These are phyloP conservation scores for Cladosporium cucumerinum DNA, from an alignment of 2,329 filamentous ascomycete genomes.

Conservation along the genomic window DNA sequence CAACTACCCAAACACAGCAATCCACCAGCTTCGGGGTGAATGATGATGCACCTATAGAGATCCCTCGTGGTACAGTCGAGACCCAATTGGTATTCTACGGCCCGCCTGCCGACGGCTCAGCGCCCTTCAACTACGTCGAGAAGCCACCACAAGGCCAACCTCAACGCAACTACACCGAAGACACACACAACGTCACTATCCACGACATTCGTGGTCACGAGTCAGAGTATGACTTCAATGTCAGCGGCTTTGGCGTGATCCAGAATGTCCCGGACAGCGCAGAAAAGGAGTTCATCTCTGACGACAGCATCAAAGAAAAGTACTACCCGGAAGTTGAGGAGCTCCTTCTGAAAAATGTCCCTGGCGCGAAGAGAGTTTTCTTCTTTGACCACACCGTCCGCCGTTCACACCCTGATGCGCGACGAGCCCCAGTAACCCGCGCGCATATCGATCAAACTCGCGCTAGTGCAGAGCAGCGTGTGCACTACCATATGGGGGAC, in stretches of 20 bases:
- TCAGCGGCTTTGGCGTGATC: constrained; percentile 70
- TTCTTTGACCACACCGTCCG: constrained; percentile 89
- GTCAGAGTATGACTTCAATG: constrained; percentile 63
- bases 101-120: constrained; percentile 57
- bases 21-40: constrained; percentile 24
- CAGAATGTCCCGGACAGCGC: constrained; percentile 53
- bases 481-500: constrained; percentile 62
- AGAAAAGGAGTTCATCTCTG: constrained; percentile 62
- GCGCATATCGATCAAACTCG: constrained; percentile 84
- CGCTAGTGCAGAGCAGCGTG: constrained; percentile 62
- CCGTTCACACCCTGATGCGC: constrained; percentile 56
- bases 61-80: constrained; percentile 60
- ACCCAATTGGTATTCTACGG: constrained; percentile 64
- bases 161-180: constrained; percentile 61
- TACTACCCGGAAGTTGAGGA: constrained; percentile 86
- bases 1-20: constrained; percentile 26
- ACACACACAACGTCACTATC: constrained; percentile 55
- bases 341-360: constrained; percentile 64
- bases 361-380: constrained; percentile 63
- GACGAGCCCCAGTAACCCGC: constrained; percentile 65
- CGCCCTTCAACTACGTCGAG: constrained; percentile 61
- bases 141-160: constrained; percentile 58
- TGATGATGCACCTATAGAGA: constrained; percentile 23
- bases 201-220: constrained; percentile 73
- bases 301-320: constrained; percentile 62